Conservation (phyloP, 1,139 yeast species). For the Candida buenavistaensis region DNA sequence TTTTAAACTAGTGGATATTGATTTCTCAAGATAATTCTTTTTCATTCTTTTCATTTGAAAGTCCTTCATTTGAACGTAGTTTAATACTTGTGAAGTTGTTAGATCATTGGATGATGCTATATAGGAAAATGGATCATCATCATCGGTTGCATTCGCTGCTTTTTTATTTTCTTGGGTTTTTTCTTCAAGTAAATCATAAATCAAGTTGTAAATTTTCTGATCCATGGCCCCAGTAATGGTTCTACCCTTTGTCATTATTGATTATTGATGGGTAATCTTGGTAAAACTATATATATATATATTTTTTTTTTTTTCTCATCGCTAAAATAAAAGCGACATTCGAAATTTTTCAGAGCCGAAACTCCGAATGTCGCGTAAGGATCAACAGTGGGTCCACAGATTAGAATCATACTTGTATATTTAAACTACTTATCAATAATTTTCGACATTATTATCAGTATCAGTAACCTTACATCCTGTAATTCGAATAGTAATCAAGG, state of each 20-base stretch:
- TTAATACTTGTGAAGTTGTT: conserved; percentile 47
- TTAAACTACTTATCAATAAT: conserved; percentile 27
- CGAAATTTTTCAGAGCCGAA: too few species aligned
- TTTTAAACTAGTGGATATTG: conserved; percentile 56
- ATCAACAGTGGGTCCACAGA: too few species aligned
- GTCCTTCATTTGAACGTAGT: conserved; percentile 61
- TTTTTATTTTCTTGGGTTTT: conserved; percentile 46
- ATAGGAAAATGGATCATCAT: conserved; percentile 35
- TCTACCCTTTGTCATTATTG: conserved; percentile 18
- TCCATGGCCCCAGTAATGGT: conserved; percentile 40
- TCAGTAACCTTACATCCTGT: conserved; percentile 80
- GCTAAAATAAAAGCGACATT: too few species aligned
- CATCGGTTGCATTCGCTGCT: conserved; percentile 19
- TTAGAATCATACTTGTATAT: too few species aligned
- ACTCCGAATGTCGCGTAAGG: too few species aligned
- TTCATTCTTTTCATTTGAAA: conserved; percentile 68
- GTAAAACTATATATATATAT: neutral
- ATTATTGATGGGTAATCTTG: too few species aligned
- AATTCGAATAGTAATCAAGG: conserved; percentile 64
- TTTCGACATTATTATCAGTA: conserved; percentile 62
- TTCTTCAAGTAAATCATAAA: conserved; percentile 53
- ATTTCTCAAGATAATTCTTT: conserved; percentile 51
- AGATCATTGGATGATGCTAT: conserved; percentile 65
- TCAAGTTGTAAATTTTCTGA: conserved; percentile 48
- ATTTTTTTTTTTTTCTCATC: conserved; percentile 4